phyloP scores from a whole-genome alignment of 768 basidiomycete species.

The Imleria badia region DNA sequence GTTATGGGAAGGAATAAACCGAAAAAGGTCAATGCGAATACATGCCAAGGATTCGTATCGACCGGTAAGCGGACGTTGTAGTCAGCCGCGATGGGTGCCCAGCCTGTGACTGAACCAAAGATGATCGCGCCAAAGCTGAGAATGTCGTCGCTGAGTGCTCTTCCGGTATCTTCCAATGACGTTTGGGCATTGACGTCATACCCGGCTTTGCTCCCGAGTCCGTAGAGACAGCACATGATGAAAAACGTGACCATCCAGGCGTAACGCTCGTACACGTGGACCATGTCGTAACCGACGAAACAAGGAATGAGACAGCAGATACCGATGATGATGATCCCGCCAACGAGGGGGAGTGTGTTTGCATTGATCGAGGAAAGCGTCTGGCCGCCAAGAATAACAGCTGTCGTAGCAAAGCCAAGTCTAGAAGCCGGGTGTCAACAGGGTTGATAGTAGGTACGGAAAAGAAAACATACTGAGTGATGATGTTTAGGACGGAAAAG shows the following conservation, averaged over 20 bases:
- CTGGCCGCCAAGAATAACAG: constrained; percentile 56
- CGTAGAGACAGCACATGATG: constrained; percentile 52
- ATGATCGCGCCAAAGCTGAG: constrained; percentile 53
- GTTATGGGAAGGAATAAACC: constrained; percentile 49
- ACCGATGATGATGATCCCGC: constrained; percentile 48
- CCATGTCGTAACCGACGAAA: constrained; percentile 46
- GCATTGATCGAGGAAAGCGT: constrained; percentile 47
- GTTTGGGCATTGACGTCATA: constrained; percentile 46
- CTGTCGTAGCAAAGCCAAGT: constrained; percentile 47
- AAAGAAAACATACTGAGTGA: constrained; percentile 40
- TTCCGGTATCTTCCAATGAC: constrained; percentile 42
- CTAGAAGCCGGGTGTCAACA: constrained; percentile 17
- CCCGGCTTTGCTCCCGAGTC: constrained; percentile 46
- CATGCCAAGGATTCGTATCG: constrained; percentile 39
- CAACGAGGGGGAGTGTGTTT: constrained; percentile 44
- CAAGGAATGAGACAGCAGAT: constrained; percentile 44
- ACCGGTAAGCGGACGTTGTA: constrained; percentile 52
- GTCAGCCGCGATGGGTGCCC: constrained; percentile 55
- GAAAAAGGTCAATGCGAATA: constrained; percentile 51
- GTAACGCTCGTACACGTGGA: constrained; percentile 53
- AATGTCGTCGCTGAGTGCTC: constrained; percentile 45
- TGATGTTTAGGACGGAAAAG: constrained; percentile 52
- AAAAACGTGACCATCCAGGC: constrained; percentile 50
- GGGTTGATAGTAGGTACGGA: background rate
- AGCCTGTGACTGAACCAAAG: constrained; percentile 48